A percentile compares a stretch with the other conserved stretches of the same genome.
phyloP scores from a whole-genome alignment of 2,329 filamentous ascomycete genomes.

The Pyrenochaeta sp. region DNA sequence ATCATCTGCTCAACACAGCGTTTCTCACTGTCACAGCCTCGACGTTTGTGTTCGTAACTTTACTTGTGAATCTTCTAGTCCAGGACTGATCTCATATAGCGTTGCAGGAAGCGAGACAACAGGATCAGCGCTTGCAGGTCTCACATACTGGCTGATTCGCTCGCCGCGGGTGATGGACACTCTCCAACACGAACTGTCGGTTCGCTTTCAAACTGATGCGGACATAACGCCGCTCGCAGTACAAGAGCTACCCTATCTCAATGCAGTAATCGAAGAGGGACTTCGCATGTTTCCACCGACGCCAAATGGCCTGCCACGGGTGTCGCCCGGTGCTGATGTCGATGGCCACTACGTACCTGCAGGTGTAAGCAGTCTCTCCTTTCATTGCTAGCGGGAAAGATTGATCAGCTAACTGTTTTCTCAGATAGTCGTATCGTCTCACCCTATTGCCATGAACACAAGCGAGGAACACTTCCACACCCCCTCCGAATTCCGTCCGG shows the following conservation, averaged over 20 bases:
- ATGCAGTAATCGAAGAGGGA: conserved; percentile 18
- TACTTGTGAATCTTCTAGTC: no score
- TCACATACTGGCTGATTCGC: conserved; percentile 28
- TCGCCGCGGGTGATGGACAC: neutral
- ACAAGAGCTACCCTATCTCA: conserved; percentile 17
- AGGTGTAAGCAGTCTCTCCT: conserved; percentile 3
- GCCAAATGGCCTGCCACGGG: neutral
- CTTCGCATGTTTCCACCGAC: conserved; percentile 10
- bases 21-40: conserved; percentile 43
- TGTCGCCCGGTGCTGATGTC: neutral
- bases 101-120: conserved; percentile 52
- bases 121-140: conserved; percentile 42
- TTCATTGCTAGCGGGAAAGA: conserved; percentile 5
- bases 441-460: conserved; percentile 3
- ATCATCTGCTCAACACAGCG: neutral
- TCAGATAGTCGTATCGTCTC: conserved; percentile 7
- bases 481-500: conserved; percentile 9
- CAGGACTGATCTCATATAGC: neutral
- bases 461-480: conserved; percentile 8
- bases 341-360: neutral
- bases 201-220: neutral
- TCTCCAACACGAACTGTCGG: conserved; percentile 11
- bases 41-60: conserved; percentile 29
- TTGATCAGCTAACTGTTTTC: no score
- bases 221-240: conserved; percentile 6